These are phyloP conservation scores for Penicillium verrucosum DNA, from an alignment of 2,329 filamentous ascomycete species.

Conservation along the genomic window DNA sequence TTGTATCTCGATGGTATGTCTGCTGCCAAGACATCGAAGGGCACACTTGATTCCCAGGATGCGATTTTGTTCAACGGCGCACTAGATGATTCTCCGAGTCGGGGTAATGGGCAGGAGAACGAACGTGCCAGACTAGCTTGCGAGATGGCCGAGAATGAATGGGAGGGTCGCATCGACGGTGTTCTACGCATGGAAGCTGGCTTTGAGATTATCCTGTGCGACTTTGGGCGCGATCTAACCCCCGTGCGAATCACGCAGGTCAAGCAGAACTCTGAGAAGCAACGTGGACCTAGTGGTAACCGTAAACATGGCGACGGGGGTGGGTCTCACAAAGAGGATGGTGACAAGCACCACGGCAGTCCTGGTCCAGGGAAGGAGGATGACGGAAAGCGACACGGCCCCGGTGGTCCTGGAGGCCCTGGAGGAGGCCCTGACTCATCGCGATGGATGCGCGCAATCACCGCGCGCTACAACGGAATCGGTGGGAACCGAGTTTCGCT, in stretches of 20 bases:
- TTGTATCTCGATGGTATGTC: conserved; percentile 70
- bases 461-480: conserved; percentile 32
- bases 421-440: conserved; percentile 2
- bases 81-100: neutral
- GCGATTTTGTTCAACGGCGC: conserved; percentile 52
- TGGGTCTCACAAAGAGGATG: neutral
- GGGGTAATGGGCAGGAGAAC: conserved; percentile 39
- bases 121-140: conserved; percentile 57
- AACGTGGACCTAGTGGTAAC: neutral
- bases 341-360: neutral
- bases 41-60: conserved; percentile 68
- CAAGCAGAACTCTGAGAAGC: conserved; percentile 5
- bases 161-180: conserved; percentile 56
- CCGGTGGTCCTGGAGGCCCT: too few species aligned
- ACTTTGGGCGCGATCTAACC: conserved; percentile 51
- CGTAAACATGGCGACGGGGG: neutral
- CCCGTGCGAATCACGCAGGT: conserved; percentile 33
- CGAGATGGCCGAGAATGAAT: conserved; percentile 49
- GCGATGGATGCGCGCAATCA: conserved; percentile 25
- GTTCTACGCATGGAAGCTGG: conserved; percentile 66
- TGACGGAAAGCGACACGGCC: neutral
- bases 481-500: conserved; percentile 43
- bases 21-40: conserved; percentile 62
- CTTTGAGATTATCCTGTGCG: conserved; percentile 68
- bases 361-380: neutral